phyloP scores from a whole-genome alignment of 164 flowering plant genomes.

The Nymphaea thermarum region DNA sequence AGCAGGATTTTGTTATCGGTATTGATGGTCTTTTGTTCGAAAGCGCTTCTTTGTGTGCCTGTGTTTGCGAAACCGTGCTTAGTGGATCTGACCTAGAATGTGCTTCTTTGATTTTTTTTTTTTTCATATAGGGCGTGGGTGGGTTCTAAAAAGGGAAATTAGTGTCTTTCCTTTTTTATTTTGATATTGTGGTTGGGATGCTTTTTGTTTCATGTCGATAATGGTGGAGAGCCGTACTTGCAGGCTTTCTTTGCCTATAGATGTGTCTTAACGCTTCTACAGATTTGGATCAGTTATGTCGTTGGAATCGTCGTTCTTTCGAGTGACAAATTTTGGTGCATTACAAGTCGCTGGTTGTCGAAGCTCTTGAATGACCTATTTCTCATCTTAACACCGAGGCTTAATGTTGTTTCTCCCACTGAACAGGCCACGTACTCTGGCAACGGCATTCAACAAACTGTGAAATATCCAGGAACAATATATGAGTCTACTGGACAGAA shows the following conservation, averaged over 20 bases:
- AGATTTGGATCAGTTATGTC: neutral
- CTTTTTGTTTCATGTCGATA: neutral
- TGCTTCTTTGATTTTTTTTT: too few species aligned
- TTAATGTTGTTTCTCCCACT: neutral
- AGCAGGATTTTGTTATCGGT: too few species aligned
- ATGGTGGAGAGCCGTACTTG: neutral
- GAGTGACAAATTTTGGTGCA: neutral
- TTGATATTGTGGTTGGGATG: neutral
- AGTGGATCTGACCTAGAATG: too few species aligned
- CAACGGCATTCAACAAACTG: too few species aligned
- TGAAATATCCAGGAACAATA: too few species aligned
- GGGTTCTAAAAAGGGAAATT: neutral
- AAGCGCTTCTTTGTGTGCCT: too few species aligned
- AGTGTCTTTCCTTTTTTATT: neutral
- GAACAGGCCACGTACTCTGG: neutral
- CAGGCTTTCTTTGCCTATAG: neutral
- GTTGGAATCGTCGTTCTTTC: neutral
- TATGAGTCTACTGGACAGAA: too few species aligned
- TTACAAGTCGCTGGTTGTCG: neutral
- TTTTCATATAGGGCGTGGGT: too few species aligned
- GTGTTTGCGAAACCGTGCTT: too few species aligned
- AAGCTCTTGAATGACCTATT: neutral
- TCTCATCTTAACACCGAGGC: neutral
- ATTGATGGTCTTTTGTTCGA: too few species aligned
- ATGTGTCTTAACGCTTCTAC: neutral